Percentiles rank a stretch among this genome's conserved stretches.
These are phyloP conservation scores for Edaphochlamys debaryana DNA, from an alignment of 139 green algal species.

Conservation along the genomic window DNA sequence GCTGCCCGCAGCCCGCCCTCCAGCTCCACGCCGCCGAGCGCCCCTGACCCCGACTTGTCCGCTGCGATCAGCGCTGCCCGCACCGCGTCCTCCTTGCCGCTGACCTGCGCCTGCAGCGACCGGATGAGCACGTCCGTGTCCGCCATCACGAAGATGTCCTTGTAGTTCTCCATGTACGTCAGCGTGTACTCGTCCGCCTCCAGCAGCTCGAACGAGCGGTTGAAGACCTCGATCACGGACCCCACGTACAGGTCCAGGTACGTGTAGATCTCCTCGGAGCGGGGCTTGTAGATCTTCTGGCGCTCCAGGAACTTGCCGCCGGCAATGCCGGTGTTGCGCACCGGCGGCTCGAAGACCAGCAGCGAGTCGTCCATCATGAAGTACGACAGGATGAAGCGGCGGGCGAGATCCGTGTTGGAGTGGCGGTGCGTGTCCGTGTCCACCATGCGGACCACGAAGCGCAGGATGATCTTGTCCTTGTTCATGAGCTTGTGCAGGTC, in stretches of 20 bases:
- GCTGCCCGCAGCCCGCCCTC: slow-evolving; percentile 53
- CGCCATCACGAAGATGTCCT: slow-evolving; percentile 81
- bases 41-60: slow-evolving; percentile 62
- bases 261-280: slow-evolving; percentile 72
- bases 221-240: slow-evolving; percentile 72
- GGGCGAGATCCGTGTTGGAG: slow-evolving; percentile 52
- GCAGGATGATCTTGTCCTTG: slow-evolving; percentile 88
- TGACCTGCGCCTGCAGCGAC: slow-evolving; percentile 61
- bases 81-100: slow-evolving; percentile 59
- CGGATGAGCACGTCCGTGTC: slow-evolving; percentile 54
- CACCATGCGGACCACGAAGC: slow-evolving; percentile 70
- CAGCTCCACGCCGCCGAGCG: slow-evolving; percentile 55
- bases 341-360: slow-evolving; percentile 90
- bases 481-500: slow-evolving; percentile 93
- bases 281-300: slow-evolving; percentile 64
- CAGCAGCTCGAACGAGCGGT: slow-evolving; percentile 82
- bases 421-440: slow-evolving; percentile 66
- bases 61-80: slow-evolving; percentile 67
- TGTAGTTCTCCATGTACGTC: slow-evolving; percentile 91
- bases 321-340: slow-evolving; percentile 84
- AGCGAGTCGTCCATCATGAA: slow-evolving; percentile 91
- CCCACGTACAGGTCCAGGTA: slow-evolving; percentile 89
- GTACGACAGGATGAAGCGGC: slow-evolving; percentile 91
- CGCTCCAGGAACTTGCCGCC: slow-evolving; percentile 95
- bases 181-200: slow-evolving; percentile 90